phyloP scores from a whole-genome alignment of 176 grass and related monocot species.

The Triticum urartu region DNA sequence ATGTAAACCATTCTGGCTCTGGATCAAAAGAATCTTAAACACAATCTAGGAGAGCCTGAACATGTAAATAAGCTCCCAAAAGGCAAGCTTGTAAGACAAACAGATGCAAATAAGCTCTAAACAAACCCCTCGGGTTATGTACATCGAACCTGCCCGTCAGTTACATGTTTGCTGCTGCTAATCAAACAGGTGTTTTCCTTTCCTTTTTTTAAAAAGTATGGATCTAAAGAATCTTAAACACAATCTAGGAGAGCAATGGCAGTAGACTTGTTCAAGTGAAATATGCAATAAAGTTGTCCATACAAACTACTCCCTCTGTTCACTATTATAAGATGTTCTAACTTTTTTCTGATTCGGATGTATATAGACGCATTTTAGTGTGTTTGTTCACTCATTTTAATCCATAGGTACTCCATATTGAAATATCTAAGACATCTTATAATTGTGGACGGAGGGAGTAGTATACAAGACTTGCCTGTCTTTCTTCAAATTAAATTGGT shows the following conservation, averaged over 20 bases:
- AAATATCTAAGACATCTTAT: too few relatives aligned
- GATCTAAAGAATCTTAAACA: slow-evolving; percentile 1
- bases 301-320: background rate
- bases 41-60: background rate
- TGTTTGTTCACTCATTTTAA: too few relatives aligned
- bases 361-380: too few relatives aligned
- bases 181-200: background rate
- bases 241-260: background rate
- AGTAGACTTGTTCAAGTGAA: background rate
- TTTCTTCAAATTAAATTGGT: background rate
- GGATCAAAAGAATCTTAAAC: slow-evolving; percentile 13
- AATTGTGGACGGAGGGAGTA: too few relatives aligned
- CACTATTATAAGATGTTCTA: too few relatives aligned
- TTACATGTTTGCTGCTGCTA: background rate
- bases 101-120: background rate
- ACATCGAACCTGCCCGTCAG: background rate
- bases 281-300: background rate
- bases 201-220: background rate
- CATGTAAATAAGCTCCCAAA: slow-evolving; percentile 31
- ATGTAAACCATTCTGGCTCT: background rate
- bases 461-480: background rate
- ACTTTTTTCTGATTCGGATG: too few relatives aligned
- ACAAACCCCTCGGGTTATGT: background rate
- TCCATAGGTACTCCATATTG: too few relatives aligned
- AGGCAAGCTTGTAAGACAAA: background rate